Conservation (phyloP, 2,329 filamentous ascomycete species). For the Pseudopithomyces chartarum region DNA sequence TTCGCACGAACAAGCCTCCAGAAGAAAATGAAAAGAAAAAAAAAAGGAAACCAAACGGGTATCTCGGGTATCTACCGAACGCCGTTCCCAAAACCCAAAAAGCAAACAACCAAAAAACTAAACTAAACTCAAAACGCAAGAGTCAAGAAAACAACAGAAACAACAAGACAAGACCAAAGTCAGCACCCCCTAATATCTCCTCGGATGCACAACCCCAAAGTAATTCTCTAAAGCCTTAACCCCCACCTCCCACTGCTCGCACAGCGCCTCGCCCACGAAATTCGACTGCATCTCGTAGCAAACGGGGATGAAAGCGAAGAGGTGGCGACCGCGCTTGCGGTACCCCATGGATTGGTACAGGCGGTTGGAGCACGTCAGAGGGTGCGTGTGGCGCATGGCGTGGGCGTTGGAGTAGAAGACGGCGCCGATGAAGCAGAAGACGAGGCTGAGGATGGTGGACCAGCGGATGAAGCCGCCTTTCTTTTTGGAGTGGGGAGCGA, state of each 20-base stretch:
- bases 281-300: background rate
- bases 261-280: background rate
- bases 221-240: background rate
- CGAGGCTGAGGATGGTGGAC: background rate
- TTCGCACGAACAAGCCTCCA: background rate
- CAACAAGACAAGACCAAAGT: too few species aligned
- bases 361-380: background rate
- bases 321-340: conserved; percentile 1
- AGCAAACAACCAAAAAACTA: background rate
- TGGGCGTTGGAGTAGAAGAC: background rate
- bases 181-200: background rate
- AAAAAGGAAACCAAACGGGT: background rate
- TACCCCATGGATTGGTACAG: background rate
- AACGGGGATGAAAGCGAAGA: conserved; percentile 1
- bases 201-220: background rate
- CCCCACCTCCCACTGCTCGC: conserved; percentile 1
- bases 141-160: background rate
- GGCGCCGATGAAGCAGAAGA: background rate
- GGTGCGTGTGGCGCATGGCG: background rate
- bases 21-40: background rate
- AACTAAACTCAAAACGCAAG: too few species aligned
- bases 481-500: background rate
- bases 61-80: conserved; percentile 3
- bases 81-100: background rate
- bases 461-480: background rate